Base-by-base conservation (phyloP, 2,329 filamentous ascomycete species). In the Emergomyces orientalis region DNA sequence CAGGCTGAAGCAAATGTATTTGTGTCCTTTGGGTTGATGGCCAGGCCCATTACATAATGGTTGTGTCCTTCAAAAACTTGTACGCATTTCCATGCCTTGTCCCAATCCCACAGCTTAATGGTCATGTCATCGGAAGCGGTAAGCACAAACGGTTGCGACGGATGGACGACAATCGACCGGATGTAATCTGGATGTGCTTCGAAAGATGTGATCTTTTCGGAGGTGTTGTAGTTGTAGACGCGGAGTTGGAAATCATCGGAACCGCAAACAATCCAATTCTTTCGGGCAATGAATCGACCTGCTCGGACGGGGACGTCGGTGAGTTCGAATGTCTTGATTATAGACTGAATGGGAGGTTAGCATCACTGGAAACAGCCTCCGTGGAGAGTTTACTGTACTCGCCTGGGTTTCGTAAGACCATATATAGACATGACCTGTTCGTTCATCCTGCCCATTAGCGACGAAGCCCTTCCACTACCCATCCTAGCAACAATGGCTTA, bases 141-240 rank as follows among this genome's bases (percentile, higher is more conserved):
- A 64, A 99, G 82, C 61, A 97, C 90, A 72, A 97, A 97, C 1
- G 94, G 92, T 74, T 96, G 91, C 54, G 91, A 91, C 7, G 94
- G 94, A 76, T 99, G 94, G 45, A 99, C 90, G 67, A 88, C 91
- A 70, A 99, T 97, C 59, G 94, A 92, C 71, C 94, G 90, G 74
- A 99, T 97, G 74, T 99, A 99, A 78, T 99, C 94, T 65, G 94
- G 94, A 75, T 99, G 94, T 60, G 92, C 93, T 80, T 97, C 93
- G 77, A 97, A 97, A 19, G 90, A 90, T 61, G 91, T 93, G 72
- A 97, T 94, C 84, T 97, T 97, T 79, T 99, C 94, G 65, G 91
- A 96, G 61, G 94, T 99, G 80, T 99, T 97, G 84, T 97, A 99
- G 81, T 99, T 97, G 84, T 96, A 96, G 67, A 96, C 90, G 70